Base-by-base conservation (phyloP, 2,329 filamentous ascomycete species). In the Rasamsonia emersonii region DNA sequence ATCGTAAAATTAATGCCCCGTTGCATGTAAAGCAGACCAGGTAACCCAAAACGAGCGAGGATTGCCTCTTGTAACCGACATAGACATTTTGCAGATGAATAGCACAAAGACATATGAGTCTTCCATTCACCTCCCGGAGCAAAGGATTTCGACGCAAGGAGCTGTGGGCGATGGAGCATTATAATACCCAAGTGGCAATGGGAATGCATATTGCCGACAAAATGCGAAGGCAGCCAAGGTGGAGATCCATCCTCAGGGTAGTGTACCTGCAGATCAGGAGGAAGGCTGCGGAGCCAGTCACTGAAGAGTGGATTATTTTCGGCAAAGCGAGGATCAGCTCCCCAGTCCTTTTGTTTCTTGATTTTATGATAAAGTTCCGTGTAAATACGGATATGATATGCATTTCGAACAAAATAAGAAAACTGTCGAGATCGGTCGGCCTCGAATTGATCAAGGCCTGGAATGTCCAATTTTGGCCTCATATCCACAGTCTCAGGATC, bases 1-100 rank as follows among this genome's bases (percentile, higher is more conserved):
- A 96, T 86, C 4, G 85, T 86, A 50, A 94, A 96, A 58, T 88
- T 94, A 54, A 93, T 86, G 23, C 89, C 89, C 44, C 89, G 75
- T 50, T 89, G 81, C 89, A 95, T 95, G 61, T 81, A 93, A 46
- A 91, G 71, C 10, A 96, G 67, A 1, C 88, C 89, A 10, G 74
- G 74, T 38, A 94, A 65, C 3, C 86, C 85, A 55, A 79, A 93
- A 0, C 75, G 73, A 33, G 80, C 72, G 37, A 93, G 52, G 20
- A 93, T 76, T 2, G 80, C 80, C 59, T 96, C 89, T 51, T 95
- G 86, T 4, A 95, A 60, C 38, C 83, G 78, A 58, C 88, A 95
- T 30, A 96, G 70, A 24, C 73, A 75, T 58, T 91, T 93, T 23
- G 89, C 86, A 1, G 88, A 81, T 24, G 76, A 75, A 53, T 93